Conservation (phyloP, 257 asterid species). For the Solanum verrucosum region DNA sequence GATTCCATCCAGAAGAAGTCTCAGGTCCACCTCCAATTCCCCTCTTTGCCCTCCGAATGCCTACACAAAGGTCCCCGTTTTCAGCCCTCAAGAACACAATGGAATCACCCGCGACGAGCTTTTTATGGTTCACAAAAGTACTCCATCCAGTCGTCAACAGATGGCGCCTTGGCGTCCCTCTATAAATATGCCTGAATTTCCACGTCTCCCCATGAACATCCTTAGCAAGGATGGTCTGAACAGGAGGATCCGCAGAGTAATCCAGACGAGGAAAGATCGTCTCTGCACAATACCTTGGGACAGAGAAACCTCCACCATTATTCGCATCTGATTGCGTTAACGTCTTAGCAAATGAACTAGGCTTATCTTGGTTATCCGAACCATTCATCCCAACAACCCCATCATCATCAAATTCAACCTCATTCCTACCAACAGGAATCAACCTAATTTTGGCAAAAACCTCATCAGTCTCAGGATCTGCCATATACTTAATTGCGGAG, state of each 20-base stretch:
- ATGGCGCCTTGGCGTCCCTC: conserved; percentile 96
- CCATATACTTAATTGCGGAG: conserved; percentile 54
- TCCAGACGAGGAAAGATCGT: conserved; percentile 76
- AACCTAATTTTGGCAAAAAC: conserved; percentile 54
- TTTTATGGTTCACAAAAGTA: conserved; percentile 83
- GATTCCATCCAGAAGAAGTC: conserved; percentile 53
- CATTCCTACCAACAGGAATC: conserved; percentile 29
- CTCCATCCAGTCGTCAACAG: conserved; percentile 97
- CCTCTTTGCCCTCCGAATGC: conserved; percentile 75
- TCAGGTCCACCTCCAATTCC: conserved; percentile 66
- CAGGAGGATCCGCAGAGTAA: conserved; percentile 75
- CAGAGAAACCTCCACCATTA: conserved; percentile 93
- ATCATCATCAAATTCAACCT: conserved; percentile 24
- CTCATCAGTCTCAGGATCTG: conserved; percentile 83
- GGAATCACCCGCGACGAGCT: conserved; percentile 91
- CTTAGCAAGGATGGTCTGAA: conserved; percentile 72
- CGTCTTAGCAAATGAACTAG: conserved; percentile 79
- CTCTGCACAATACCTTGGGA: conserved; percentile 92
- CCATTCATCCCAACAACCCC: conserved; percentile 20
- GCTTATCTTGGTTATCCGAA: conserved; percentile 47
- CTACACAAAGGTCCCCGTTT: conserved; percentile 80
- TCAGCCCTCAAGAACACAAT: conserved; percentile 78
- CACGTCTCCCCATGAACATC: conserved; percentile 92
- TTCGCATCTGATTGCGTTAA: conserved; percentile 86
- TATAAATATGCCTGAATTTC: conserved; percentile 85